Evolutionary conservation across 2,329 filamentous ascomycete genomes (phyloP), one percentile per base, ranked within the genome.

Genomic region (Ascochyta lentis): DNA sequence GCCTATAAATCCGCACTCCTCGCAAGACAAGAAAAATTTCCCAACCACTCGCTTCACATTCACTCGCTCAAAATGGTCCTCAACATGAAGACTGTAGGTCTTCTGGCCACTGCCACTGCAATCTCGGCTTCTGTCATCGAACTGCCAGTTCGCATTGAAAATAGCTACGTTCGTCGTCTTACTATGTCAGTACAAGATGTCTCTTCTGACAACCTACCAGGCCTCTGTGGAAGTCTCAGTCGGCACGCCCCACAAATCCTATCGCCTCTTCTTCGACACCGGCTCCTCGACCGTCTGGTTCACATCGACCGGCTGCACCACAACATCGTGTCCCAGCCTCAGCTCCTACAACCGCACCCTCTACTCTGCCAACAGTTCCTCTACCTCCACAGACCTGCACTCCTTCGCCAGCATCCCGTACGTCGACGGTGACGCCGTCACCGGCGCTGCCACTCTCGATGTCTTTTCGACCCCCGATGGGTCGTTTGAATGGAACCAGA

Each of bases 401-500:
- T 31, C 47, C 6, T 40, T 49, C 35, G 44, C 54, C 4, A 7
- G 31, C 9, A 65, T 63, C 19, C 35, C 42, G 3, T 66, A 61
- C 43, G 45, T 63, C 2, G 61, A 47, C 35, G 63, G 61, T 35
- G 48, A 63, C 19, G 47, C 50, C 15, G 47, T 66, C 9, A 35
- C 49, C 9, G 61, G 63, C 33, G 42, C 22, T 22, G 55, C 51
- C 10, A 49, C 39, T 7, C 27, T 37, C n/a, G 63, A 66, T 22
- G 42, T 59, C n/a, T 61, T 63, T 40, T 39, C 46, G 27, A 41
- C 35, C n/a, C 45, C 19, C 22, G 56, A 51, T 2, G 47, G 50
- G 27, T 37, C 35, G 12, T 15, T 58, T 0, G 52, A 60, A 9
- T 66, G 61, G 63, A 66, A 66, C 47, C 61, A 66, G 44, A 63